Base-by-base conservation (phyloP, 2,329 filamentous ascomycete species). In the Zarea fungicola region DNA sequence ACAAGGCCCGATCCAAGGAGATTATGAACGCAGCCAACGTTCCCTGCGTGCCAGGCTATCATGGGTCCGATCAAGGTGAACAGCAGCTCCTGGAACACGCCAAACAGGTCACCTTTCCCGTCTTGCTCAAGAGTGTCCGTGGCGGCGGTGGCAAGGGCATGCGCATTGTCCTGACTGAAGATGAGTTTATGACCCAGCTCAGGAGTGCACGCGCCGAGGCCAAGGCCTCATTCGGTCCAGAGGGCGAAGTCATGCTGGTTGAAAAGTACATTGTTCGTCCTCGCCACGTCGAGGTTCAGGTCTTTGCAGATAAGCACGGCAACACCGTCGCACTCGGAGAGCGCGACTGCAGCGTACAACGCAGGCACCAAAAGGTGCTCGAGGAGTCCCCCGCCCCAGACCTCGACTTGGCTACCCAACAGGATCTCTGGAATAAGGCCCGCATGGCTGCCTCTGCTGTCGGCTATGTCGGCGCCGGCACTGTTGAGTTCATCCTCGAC, bases 11-110 rank as follows among this genome's bases (percentile, higher is more conserved):
- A 52, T 93, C 88, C 45, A 99, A 99, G 68, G 87, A 96, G 64
- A 96, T 99, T 62, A 97, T 99, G 93, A 89, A 81, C 28, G 82
- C 83, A 5, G 92, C 93, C n/a, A 89, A 90, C 8, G 93, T 99
- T 4, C 91, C 91, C 5, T 97, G 93, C 61, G 93, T 99, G 42
- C 93, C 93, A 0, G 93, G 93, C 1, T 99, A 99, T 61, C 93
- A 97, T 64, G 93, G 93, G 16, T 61, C 76, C 1, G 88, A 96
- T 45, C 93, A 99, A 70, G 81, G 85, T 42, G 74, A 78, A 40
- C 65, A 71, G 48, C 67, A 80, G 56, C 65, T 85, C 22, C 63
- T 89, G 48, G 70, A 74, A 9, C 83, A 92, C 63, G 92, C 93
- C 7, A 80, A 79, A 58, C 81, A 87, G 55, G 73, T 86, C 56